phyloP scores from a whole-genome alignment of 805 yeast species.

The Pichia occidentalis region DNA sequence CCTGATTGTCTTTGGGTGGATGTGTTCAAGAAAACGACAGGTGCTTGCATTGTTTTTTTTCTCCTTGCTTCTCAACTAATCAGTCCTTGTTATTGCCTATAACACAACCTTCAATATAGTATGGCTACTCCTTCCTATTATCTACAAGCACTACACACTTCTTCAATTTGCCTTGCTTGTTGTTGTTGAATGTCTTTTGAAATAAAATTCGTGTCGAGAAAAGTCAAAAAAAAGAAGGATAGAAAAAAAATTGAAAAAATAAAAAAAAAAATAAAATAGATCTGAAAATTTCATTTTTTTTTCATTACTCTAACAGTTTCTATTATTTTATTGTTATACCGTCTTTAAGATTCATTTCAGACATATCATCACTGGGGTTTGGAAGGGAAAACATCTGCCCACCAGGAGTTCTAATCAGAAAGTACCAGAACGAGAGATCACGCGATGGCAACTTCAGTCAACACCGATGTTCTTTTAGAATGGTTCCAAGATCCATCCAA shows the following conservation, averaged over 20 bases:
- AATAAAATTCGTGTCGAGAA: too few relatives aligned
- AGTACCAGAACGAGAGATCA: too few relatives aligned
- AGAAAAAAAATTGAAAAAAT: conserved; percentile 2
- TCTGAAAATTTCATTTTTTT: background rate
- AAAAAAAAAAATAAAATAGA: background rate
- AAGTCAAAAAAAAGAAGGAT: background rate
- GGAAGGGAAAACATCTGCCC: background rate
- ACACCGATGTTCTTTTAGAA: conserved; percentile 28
- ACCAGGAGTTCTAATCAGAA: background rate
- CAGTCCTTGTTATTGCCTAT: background rate
- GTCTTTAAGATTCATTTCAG: too few relatives aligned
- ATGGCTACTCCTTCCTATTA: too few relatives aligned
- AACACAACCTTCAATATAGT: too few relatives aligned
- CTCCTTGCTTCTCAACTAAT: background rate
- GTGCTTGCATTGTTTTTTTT: conserved; percentile 57
- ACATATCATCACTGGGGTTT: too few relatives aligned
- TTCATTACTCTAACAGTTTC: background rate
- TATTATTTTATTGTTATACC: too few relatives aligned
- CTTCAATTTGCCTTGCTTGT: too few relatives aligned
- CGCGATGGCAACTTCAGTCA: conserved; percentile 29
- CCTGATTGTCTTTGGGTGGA: conserved; percentile 91
- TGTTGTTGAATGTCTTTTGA: too few relatives aligned
- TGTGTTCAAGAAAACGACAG: conserved; percentile 80
- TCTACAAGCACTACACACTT: too few relatives aligned
- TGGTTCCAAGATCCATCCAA: conserved; percentile 48